Evolutionary conservation across 345 rosid species (phyloP), one percentile per base, ranked within the genome.

Genomic region (Orychophragmus violaceus): DNA sequence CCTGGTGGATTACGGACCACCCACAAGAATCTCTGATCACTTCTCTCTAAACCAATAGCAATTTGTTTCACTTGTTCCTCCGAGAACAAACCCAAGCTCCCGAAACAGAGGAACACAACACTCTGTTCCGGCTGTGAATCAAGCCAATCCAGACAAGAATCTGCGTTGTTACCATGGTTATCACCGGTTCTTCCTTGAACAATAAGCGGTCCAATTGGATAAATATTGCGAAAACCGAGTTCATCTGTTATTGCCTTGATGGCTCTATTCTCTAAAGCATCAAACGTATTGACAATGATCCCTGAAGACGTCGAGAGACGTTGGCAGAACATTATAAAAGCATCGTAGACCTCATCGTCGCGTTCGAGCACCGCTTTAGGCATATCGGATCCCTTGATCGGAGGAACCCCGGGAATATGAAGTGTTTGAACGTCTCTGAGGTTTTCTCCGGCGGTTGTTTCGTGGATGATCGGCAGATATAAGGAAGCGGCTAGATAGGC

Each of bases 71-170:
- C 5, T 53, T 85, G 83, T 11, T 66, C 30, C 14, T 1, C 6
- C 0, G 82, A 72, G 64, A 83, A 86, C 62, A 61, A 72, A 8
- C 88, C 87, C 44, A 74, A 49, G 64, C 87, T 87, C 24, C 89
- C 87, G 22, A 84, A 87, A 59, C 87, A 80, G 0, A 87, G 44
- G 52, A 82, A 83, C 24, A 84, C 81, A 0, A 87, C 82, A 35
- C 79, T 75, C 19, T 48, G 37, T 13, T 70, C 66, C 2, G 82
- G 86, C 32, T 87, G 88, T 8, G 54, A 30, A 52, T 85, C 78
- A 0, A 84, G 79, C 88, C 86, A 85, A 1, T 32, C 23, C 4
- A 82, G 11, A 59, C 83, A 76, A 6, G 68, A 51, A 19, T 62
- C 82, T 0, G 1, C 10, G 32, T 53, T 41, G 30, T 17, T 1